Conservation (phyloP, 148 eudicot genomes). For the Selenicereus undatus region DNA sequence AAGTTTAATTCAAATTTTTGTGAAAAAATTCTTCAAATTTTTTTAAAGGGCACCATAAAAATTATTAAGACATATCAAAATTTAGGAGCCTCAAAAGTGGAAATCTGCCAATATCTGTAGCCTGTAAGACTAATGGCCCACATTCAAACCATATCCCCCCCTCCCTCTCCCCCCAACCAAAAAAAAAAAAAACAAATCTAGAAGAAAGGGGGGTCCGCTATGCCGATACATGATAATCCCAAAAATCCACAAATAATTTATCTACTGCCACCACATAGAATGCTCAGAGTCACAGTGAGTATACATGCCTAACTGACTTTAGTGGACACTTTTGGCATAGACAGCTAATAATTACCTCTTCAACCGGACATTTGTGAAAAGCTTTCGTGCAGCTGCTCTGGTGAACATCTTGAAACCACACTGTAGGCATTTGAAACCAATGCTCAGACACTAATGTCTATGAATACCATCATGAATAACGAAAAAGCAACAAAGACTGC, state of each 20-base stretch:
- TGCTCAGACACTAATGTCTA: background rate
- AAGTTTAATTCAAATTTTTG: too few species aligned
- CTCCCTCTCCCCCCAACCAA: background rate
- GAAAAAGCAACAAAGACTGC: background rate
- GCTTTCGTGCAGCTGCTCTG: slow-evolving; percentile 85
- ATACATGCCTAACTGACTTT: background rate
- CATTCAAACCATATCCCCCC: background rate
- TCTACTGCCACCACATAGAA: background rate
- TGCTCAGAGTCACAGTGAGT: background rate
- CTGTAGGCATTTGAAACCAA: slow-evolving; percentile 41
- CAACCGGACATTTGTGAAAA: slow-evolving; percentile 78
- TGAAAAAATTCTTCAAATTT: too few species aligned
- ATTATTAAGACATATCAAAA: too few species aligned
- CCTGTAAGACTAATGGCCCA: background rate
- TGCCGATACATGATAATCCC: background rate
- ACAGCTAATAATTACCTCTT: slow-evolving; percentile 49
- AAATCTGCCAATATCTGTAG: background rate
- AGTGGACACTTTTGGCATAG: background rate
- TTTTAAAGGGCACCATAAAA: too few species aligned
- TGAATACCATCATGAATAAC: background rate
- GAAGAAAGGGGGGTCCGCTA: background rate
- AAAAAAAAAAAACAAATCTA: too few species aligned
- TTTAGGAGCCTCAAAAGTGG: too few species aligned
- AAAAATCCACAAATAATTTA: background rate
- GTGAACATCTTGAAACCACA: slow-evolving; percentile 99